Evolutionary conservation across 2,329 filamentous ascomycete species (phyloP), one percentile per base, ranked within the genome.

Genomic region (Phyllosticta paracitricarpa): DNA sequence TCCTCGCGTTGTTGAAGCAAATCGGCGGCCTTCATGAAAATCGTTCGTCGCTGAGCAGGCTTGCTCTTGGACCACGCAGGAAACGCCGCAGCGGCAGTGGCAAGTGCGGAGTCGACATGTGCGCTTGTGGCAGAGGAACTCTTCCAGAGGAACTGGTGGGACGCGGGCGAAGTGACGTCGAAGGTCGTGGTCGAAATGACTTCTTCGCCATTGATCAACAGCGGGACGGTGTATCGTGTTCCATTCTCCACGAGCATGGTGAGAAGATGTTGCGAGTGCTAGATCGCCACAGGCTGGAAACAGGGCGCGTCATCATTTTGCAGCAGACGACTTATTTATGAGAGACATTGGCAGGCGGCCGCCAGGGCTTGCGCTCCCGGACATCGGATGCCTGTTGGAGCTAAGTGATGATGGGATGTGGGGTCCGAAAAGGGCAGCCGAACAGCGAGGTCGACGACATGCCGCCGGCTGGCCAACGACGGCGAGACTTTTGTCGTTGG

Each of bases 21-120:
- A 8, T 85, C 83, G 9, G 87, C 85, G 0, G 88, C 86, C 70
- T 84, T 85, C 62, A 88, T 76, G 62, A 95, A 79, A 65, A 95
- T 84, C 65, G 87, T 82, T 40, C 89, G 84, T 51, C 88, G 86
- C 25, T 79, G 70, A 25, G 77, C 69, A 1, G 85, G 82, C 54
- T 83, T 84, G 2, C 82, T 82, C 65, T 81, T 82, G 53, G 81
- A 79, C 90, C 90, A 96, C 62, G 80, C 75, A 53, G 81, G 81
- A 72, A 89, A 87, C 1, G 90, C 89, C 14, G 78, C 77, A n/a
- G 84, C 77, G 0, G 89, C 89, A 9, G 85, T 81, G 9, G 76
- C 73, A 19, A 81, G 73, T 28, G 86, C 86, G 64, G 83, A 78
- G 2, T 76, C 73, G 55, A 82, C 82, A 66, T 85, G 78, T 8